A percentile compares a stretch with the other conserved stretches of the same genome.
Evolutionary conservation across 495 filamentous ascomycete species (phyloP).

Genomic region (Xylaria nigripes): DNA sequence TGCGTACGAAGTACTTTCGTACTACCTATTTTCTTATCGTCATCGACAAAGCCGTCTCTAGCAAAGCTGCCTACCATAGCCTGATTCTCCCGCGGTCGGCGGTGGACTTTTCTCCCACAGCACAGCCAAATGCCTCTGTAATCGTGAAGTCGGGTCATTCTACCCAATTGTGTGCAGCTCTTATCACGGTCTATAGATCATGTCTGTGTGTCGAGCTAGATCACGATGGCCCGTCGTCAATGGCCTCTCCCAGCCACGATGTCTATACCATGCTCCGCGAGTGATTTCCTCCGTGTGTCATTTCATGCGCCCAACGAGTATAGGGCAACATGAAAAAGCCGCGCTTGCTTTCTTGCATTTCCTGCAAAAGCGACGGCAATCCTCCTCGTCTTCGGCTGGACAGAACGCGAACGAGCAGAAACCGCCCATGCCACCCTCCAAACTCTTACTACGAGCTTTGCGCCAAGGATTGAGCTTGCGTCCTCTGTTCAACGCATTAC

Average conservation of each 20-base stretch:
- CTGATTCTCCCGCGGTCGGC: background rate
- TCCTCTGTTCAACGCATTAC: conserved; percentile 26
- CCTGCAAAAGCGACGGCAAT: conserved; percentile 20
- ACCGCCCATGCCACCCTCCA: conserved; percentile 17
- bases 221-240: conserved; percentile 5
- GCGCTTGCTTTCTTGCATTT: conserved; percentile 1
- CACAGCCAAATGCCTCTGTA: background rate
- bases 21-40: too few species aligned
- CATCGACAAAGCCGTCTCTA: too few species aligned
- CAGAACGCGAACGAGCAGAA: conserved; percentile 14
- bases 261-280: conserved; percentile 9
- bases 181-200: background rate
- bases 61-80: too few species aligned
- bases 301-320: background rate
- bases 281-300: background rate
- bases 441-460: conserved; percentile 24
- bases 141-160: background rate
- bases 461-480: conserved; percentile 26
- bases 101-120: background rate
- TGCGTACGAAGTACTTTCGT: too few species aligned
- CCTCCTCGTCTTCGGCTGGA: conserved; percentile 11
- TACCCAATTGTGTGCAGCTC: background rate
- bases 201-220: conserved; percentile 3
- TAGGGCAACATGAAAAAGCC: background rate
- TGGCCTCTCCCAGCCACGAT: conserved; percentile 10